Evolutionary conservation across 2,329 filamentous ascomycete genomes (phyloP), one percentile per base, ranked within the genome.

Genomic region (Metarhizium robertsii): DNA sequence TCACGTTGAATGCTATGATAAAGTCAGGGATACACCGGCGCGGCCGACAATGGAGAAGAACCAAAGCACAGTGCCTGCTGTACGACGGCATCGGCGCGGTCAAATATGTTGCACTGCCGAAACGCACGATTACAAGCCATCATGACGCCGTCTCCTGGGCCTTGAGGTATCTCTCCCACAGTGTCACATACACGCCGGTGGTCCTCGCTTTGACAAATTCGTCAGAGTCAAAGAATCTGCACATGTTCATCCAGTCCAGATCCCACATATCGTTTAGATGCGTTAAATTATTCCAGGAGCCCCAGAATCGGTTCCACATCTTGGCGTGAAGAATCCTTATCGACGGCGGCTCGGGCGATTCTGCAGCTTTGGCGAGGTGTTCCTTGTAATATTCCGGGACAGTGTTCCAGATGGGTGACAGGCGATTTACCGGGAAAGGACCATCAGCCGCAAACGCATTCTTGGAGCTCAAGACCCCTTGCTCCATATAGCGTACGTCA

Each of bases 201-300:
- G 38, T 34, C 32, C 52, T 34, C 6, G 52, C 52, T 11, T 38
- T 29, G 4, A 48, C 32, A 34, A 53, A 53, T 14, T 53, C 52
- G 18, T 53, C 32, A 3, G 52, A 53, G 29, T 53, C 52, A 16
- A 48, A 53, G 16, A 53, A 53, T 16, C 52, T 48, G 25, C 43
- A 53, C 52, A 53, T 53, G 18, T 40, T 53, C 52, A 53, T 53
- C 52, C 52, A 53, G 52, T 53, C 52, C 10, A 53, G 32, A 36
- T 53, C 52, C 52, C 52, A 53, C 52, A 53, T 49, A 34, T 53
- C 52, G 34, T 53, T 53, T 4, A 53, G 34, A 49, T 53, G 52
- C 32, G 52, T 53, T 32, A 53, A 49, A n/a, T 53, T 53, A 30
- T 53, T 53, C 52, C 52, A 53, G 3, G 52, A 49, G 13, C 52